Conservation (phyloP, 2,329 filamentous ascomycete species). For the Neophaeococcomyces mojaviensis region DNA sequence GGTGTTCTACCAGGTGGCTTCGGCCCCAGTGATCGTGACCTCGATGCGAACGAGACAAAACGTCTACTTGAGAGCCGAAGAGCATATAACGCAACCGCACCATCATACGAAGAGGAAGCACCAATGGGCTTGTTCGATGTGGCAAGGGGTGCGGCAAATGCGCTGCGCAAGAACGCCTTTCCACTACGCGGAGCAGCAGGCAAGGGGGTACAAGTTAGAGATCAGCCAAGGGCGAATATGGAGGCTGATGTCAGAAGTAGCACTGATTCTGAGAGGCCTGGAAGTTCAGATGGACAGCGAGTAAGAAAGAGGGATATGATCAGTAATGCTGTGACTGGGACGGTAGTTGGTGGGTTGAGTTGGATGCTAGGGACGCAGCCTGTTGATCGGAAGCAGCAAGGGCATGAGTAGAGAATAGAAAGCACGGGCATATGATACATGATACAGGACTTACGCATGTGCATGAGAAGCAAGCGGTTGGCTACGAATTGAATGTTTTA, state of each 20-base stretch:
- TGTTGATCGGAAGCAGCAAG: slow-evolving; percentile 10
- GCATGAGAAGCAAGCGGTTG: no score
- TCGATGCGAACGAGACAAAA: slow-evolving; percentile 38
- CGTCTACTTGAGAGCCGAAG: slow-evolving; percentile 32
- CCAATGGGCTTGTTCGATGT: slow-evolving; percentile 47
- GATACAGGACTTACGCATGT: no score
- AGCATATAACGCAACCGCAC: slow-evolving; percentile 20
- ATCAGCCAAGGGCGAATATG: slow-evolving; percentile 2
- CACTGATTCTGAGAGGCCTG: slow-evolving; percentile 1
- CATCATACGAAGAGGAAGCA: slow-evolving; percentile 33
- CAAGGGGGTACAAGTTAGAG: not conserved
- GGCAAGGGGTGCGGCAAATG: slow-evolving; percentile 42
- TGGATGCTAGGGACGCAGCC: slow-evolving; percentile 55
- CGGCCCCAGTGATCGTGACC: slow-evolving; percentile 36
- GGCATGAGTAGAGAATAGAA: no score
- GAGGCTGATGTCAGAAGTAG: slow-evolving; percentile 5
- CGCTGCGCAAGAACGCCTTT: slow-evolving; percentile 40
- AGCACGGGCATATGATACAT: no score
- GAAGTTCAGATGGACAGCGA: slow-evolving; percentile 22
- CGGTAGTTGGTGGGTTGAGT: slow-evolving; percentile 54
- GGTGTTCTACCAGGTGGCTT: slow-evolving; percentile 36
- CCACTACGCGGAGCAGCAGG: slow-evolving; percentile 27
- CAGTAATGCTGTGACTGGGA: slow-evolving; percentile 56
- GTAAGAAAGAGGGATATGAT: slow-evolving; percentile 49
- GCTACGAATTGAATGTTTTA: no score